These are phyloP conservation scores for Clitopilus passeckerianus DNA, from an alignment of 768 basidiomycete genomes.

Conservation along the genomic window DNA sequence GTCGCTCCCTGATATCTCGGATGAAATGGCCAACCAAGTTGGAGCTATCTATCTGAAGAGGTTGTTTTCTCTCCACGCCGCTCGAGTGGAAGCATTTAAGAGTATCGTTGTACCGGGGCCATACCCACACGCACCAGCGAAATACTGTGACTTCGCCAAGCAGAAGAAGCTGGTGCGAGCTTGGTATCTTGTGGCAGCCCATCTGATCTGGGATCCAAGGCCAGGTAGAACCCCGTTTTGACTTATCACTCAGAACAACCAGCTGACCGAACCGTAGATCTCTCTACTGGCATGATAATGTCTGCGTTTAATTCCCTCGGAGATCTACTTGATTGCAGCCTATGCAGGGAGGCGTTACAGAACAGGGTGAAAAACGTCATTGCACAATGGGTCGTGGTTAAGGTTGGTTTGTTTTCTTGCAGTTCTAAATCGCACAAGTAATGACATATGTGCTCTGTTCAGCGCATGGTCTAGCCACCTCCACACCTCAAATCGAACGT, in stretches of 20 bases:
- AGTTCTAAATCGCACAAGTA: too few species aligned
- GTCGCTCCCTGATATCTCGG: conserved; percentile 15
- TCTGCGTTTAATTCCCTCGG: neutral
- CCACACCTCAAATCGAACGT: too few species aligned
- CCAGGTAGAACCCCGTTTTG: conserved; percentile 21
- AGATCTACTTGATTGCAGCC: neutral
- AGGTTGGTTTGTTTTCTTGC: neutral
- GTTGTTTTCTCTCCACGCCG: conserved; percentile 20
- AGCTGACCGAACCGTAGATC: neutral
- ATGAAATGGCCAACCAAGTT: conserved; percentile 18
- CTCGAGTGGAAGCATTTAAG: conserved; percentile 18
- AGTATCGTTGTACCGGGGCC: conserved; percentile 22
- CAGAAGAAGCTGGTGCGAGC: conserved; percentile 31
- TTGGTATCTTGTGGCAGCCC: conserved; percentile 31
- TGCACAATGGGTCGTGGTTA: neutral
- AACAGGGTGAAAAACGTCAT: neutral
- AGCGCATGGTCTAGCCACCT: too few species aligned
- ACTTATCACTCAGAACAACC: neutral
- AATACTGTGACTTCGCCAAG: conserved; percentile 22
- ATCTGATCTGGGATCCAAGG: conserved; percentile 30
- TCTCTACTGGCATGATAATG: neutral
- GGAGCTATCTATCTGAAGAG: conserved; percentile 22
- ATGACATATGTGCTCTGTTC: too few species aligned
- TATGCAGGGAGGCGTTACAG: neutral
- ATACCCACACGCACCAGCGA: conserved; percentile 20